These are phyloP conservation scores for Podaxis sp. DNA, from an alignment of 768 basidiomycete species.

Conservation along the genomic window DNA sequence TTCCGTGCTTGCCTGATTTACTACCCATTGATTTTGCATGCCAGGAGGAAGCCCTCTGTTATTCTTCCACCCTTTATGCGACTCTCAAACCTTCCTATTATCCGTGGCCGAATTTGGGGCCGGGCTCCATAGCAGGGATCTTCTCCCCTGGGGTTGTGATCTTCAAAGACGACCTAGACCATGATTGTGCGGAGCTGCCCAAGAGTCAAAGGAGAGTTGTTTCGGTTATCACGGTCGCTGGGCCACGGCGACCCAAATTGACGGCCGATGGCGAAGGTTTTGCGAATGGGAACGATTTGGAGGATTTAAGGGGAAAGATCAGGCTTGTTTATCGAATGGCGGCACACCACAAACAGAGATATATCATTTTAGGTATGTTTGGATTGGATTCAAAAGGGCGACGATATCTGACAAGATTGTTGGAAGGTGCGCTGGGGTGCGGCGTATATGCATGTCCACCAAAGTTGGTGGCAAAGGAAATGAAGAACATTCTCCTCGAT, in stretches of 20 bases:
- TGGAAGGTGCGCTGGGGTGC: conserved; percentile 44
- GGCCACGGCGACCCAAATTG: conserved; percentile 33
- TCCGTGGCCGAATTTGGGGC: conserved; percentile 48
- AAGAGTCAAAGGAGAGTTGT: conserved; percentile 33
- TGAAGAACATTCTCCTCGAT: conserved; percentile 40
- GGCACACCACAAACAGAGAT: conserved; percentile 33
- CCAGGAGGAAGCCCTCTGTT: conserved; percentile 49
- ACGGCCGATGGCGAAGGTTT: conserved; percentile 26
- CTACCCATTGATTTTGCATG: background rate
- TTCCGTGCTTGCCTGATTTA: background rate
- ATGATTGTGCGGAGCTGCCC: conserved; percentile 36
- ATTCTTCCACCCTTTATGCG: conserved; percentile 44
- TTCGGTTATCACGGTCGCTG: conserved; percentile 48
- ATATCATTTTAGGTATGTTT: conserved; percentile 38
- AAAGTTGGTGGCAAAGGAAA: conserved; percentile 37
- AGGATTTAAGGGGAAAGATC: conserved; percentile 43
- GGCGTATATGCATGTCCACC: conserved; percentile 44
- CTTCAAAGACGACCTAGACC: conserved; percentile 46
- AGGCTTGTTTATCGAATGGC: conserved; percentile 44
- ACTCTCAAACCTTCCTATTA: conserved; percentile 41
- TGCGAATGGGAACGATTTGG: conserved; percentile 25
- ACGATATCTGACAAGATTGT: background rate
- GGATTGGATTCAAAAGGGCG: background rate
- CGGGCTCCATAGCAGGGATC: conserved; percentile 37
- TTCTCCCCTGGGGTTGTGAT: conserved; percentile 47